These are phyloP conservation scores for Colletotrichum melonis DNA, from an alignment of 2,329 filamentous ascomycete species.

Conservation along the genomic window DNA sequence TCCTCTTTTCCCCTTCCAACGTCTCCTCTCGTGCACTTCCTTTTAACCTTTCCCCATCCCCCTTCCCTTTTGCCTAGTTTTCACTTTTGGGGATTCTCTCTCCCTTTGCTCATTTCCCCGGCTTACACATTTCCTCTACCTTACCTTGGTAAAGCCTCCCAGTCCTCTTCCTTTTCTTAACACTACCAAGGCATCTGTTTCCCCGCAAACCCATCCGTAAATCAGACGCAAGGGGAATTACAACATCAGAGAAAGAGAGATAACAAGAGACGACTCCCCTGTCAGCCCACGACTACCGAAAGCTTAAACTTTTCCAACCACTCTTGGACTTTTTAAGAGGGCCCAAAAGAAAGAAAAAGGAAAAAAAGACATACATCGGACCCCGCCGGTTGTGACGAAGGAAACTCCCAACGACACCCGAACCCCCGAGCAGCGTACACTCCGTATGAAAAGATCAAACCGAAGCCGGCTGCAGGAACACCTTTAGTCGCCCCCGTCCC, in stretches of 20 bases:
- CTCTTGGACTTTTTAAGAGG: background rate
- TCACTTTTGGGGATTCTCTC: background rate
- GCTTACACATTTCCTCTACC: background rate
- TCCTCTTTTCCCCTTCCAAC: slow-evolving; percentile 24
- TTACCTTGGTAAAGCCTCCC: background rate
- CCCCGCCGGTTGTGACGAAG: background rate
- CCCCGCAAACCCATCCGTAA: background rate
- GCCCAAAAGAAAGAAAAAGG: background rate
- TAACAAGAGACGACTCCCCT: slow-evolving; percentile 13
- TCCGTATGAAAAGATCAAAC: slow-evolving; percentile 6
- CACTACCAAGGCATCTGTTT: background rate
- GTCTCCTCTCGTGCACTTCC: background rate
- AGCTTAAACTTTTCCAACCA: background rate
- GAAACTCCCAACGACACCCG: background rate
- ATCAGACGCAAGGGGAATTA: background rate
- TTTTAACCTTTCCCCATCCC: background rate
- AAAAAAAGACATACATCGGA: background rate
- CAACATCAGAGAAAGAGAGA: slow-evolving; percentile 10
- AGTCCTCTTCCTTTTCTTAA: background rate
- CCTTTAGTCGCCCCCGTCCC: background rate
- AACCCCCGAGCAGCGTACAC: slow-evolving; percentile 1
- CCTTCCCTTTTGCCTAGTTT: slow-evolving; percentile 5
- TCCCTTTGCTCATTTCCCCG: background rate
- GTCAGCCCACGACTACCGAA: slow-evolving; percentile 5
- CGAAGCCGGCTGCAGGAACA: slow-evolving; percentile 9